Evolutionary conservation across 768 basidiomycete genomes (phyloP), one percentile per base, ranked within the genome.

Genomic region (Kwoniella botswanensis): DNA sequence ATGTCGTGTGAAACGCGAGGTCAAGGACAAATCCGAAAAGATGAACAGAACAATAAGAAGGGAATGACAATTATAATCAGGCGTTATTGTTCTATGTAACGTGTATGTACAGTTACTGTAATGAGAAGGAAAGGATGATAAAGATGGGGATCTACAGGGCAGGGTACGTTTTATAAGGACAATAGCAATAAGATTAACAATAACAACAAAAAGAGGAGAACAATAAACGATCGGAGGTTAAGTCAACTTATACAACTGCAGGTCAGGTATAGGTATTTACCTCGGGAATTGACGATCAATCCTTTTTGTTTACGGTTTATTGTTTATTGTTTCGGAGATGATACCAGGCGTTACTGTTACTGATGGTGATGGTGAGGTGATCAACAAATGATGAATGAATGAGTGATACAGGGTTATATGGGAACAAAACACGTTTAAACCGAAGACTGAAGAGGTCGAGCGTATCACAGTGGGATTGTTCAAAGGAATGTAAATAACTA

Each of bases 1-100:
- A 35, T 35, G 59, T 61, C 59, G 59, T 44, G 59, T 61, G 59
- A 61, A 61, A 61, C 59, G 59, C 59, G 59, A 61, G 59, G 59
- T 29, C 21, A 26, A 43, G 46, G 46, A 4, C 46, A 61, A n/a
- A 35, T 58, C 41, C 41, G 24, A 59, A 59, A 15, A 41, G 41
- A 29, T 17, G 29, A 59, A 17, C 21, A 17, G 59, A 61, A 61
- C 59, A 61, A 61, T 46, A 61, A 61, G n/a, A 41, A 59, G 17
- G 35, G 17, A 26, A 13, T 29, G 35, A 5, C 57, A n/a, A 13
- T 12, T 29, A 26, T 17, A 43, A 17, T 42, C 42, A 26, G 22
- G 29, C 42, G 59, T 61, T 18, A 26, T 61, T 26, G 21, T 61
- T 61, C 26, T 61, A 18, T 26, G 59, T 26, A 61, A 59, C 57